Evolutionary conservation across 2,329 filamentous ascomycete species (phyloP).

Genomic region (Corniculantispora saksenae): DNA sequence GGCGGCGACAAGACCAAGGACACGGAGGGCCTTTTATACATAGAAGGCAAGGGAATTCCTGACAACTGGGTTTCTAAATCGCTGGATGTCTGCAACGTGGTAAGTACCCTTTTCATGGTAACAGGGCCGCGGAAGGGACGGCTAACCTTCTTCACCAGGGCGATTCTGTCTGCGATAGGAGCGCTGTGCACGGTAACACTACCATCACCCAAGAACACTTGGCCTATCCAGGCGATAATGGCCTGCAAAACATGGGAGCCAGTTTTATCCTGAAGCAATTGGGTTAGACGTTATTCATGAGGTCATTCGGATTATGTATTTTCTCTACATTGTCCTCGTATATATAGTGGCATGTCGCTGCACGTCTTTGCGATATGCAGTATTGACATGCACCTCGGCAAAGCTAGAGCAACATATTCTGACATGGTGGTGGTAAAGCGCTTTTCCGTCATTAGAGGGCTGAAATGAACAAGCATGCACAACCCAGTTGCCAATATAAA

Average conservation of each 20-base stretch:
- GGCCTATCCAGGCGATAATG: conserved; percentile 1
- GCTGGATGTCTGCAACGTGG: conserved; percentile 20
- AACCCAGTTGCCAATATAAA: no score
- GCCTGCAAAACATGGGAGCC: conserved; percentile 16
- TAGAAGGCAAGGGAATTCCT: conserved; percentile 2
- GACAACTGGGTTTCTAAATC: conserved; percentile 16
- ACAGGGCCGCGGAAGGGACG: no score
- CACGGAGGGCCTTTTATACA: background rate
- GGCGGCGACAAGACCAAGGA: conserved; percentile 16
- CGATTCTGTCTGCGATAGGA: conserved; percentile 19
- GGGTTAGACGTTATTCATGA: background rate
- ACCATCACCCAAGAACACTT: background rate
- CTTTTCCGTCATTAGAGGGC: no score
- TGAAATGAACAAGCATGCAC: no score
- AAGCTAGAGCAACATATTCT: no score
- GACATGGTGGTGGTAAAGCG: no score
- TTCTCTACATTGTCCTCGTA: background rate
- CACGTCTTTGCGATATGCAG: no score
- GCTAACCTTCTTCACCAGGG: conserved; percentile 12
- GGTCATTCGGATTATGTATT: background rate
- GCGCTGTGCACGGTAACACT: background rate
- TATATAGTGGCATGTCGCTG: background rate
- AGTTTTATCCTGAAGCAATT: conserved; percentile 15
- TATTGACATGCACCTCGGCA: no score
- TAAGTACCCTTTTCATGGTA: background rate